Percentiles rank a stretch among this genome's conserved stretches.
Evolutionary conservation across 192 early-diverging fungal genomes (phyloP).

Genomic region (Umbelopsis isabellina): DNA sequence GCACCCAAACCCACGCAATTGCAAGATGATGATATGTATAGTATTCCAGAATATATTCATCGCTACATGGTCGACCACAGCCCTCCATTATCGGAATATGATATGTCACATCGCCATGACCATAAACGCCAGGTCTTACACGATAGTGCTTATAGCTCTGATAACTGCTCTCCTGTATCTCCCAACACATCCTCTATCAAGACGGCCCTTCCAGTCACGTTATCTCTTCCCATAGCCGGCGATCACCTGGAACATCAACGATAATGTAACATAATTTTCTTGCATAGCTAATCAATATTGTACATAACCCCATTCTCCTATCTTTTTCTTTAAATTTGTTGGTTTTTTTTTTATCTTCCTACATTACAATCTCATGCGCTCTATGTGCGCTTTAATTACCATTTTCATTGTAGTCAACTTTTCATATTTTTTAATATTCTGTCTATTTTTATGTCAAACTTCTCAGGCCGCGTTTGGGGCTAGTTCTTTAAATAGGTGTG

Average conservation of each 20-base stretch:
- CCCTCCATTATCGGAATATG: constrained; percentile 9
- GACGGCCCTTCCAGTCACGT: neutral
- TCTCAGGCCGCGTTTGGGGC: too few relatives aligned
- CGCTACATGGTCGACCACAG: constrained; percentile 6
- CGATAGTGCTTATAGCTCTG: constrained; percentile 14
- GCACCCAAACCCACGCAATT: constrained; percentile 15
- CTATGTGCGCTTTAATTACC: too few relatives aligned
- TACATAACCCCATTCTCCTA: too few relatives aligned
- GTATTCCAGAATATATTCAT: neutral
- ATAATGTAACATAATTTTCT: neutral
- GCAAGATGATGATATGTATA: neutral
- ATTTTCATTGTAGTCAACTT: too few relatives aligned
- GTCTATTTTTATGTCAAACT: too few relatives aligned
- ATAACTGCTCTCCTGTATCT: constrained; percentile 1
- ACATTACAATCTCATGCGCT: too few relatives aligned
- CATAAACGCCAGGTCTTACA: neutral
- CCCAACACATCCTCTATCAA: neutral
- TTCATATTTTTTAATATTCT: too few relatives aligned
- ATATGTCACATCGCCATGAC: neutral
- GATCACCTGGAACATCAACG: constrained; percentile 19
- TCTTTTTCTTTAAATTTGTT: too few relatives aligned
- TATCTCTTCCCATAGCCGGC: neutral
- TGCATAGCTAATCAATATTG: neutral
- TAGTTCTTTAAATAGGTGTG: too few relatives aligned
- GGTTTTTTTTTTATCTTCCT: too few relatives aligned